Base-by-base conservation (phyloP, 768 basidiomycete species). In the Mrakia hoshinonis region DNA sequence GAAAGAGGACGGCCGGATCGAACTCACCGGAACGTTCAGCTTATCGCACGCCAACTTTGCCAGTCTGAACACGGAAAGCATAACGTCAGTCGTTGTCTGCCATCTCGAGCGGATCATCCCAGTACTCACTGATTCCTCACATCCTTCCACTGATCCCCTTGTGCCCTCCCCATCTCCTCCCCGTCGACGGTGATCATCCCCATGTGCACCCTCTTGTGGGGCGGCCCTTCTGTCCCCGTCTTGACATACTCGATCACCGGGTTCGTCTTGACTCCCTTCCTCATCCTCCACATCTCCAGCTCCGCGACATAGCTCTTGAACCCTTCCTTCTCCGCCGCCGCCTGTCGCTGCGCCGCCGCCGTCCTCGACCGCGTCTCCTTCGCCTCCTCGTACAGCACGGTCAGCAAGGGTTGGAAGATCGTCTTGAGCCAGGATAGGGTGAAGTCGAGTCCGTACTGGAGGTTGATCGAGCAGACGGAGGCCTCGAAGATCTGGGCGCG, bases 401-500 rank as follows among this genome's bases (percentile, higher is more conserved):
- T 15, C 1, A 29, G 12, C 15, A 65, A 39, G 7, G 63, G 63
- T 5, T 5, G 38, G 15, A 65, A 24, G 26, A 65, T 26, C 46
- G 39, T 13, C 46, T 46, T 65, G 9, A 65, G 15, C 63, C 63
- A 65, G 15, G 11, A 20, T 11, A 65, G 39, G 13, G 63, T 65
- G 13, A 13, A 4, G 4, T 29, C n/a, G 47, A 65, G 63, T 11
- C 63, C 63, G 24, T 22, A 18, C 7, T 65, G n/a, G n/a, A 65
- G 3, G 12, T 65, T 22, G 24, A 65, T 20, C 12, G 63, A 38
- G 63, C 43, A 39, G 24, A 48, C 46, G 43, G 7, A 47, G 63
- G 63, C 7, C 20, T 65, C 63, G 18, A 65, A 65, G 63, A 65
- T 22, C 20, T 38, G 26, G 20, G 63, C 63, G 29, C 63, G 7